Conservation (phyloP, 1,284 basidiomycete species). For the Ceratobasidium sp. region DNA sequence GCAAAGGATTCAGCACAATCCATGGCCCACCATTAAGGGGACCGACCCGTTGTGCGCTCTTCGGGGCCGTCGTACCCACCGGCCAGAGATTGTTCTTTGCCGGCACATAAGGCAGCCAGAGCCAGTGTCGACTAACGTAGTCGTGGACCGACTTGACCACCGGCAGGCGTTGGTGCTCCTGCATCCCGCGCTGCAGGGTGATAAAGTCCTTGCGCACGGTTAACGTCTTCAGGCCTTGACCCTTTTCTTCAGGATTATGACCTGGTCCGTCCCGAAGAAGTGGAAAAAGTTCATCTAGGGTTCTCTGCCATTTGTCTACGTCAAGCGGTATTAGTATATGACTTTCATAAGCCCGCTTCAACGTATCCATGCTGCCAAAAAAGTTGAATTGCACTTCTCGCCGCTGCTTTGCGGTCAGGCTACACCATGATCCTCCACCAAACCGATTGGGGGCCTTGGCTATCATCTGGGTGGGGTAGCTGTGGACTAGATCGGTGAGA, state of each 20-base stretch:
- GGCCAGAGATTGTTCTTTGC: slow-evolving; percentile 3
- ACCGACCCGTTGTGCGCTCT: not conserved
- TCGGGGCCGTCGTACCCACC: not conserved
- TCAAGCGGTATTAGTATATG: not conserved
- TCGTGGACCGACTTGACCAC: not conserved
- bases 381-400: not conserved
- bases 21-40: not conserved
- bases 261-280: not conserved
- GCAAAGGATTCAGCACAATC: slow-evolving; percentile 11
- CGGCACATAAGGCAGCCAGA: slow-evolving; percentile 20
- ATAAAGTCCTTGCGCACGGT: not conserved
- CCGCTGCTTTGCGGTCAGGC: not conserved
- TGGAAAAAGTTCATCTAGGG: not conserved
- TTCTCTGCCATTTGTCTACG: not conserved
- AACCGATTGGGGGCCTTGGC: slow-evolving; percentile 23
- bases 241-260: too few species aligned
- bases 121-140: slow-evolving; percentile 6
- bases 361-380: not conserved
- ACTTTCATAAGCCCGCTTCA: not conserved
- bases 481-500: not conserved
- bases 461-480: slow-evolving; percentile 15
- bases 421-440: not conserved
- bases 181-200: not conserved
- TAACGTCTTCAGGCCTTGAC: too few species aligned
- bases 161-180: too few species aligned